A percentile compares a stretch with the other conserved stretches of the same genome.
Conservation (phyloP, 2,329 filamentous ascomycete species). For the Seiridium unicorne region DNA sequence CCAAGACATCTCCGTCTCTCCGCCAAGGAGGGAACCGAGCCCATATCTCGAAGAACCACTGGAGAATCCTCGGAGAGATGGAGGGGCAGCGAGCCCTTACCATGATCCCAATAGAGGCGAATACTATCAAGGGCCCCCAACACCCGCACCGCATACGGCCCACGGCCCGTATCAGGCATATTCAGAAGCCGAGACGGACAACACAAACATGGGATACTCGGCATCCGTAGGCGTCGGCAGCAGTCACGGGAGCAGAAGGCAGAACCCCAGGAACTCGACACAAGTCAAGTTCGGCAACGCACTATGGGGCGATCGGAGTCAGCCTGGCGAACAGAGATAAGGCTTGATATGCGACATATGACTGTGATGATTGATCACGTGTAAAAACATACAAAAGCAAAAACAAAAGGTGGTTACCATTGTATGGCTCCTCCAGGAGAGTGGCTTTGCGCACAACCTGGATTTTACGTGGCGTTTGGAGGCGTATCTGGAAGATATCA, state of each 20-base stretch:
- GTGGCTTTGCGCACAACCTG: background rate
- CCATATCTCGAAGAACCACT: conserved; percentile 1
- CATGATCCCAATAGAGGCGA: conserved; percentile 1
- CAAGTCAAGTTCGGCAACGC: conserved; percentile 30
- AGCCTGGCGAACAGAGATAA: background rate
- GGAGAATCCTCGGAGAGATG: background rate
- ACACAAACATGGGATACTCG: conserved; percentile 18
- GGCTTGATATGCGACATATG: background rate
- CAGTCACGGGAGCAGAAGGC: background rate
- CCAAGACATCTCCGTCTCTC: conserved; percentile 26
- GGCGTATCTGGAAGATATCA: conserved; percentile 5
- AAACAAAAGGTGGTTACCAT: too few species aligned
- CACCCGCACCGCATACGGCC: background rate
- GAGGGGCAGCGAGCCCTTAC: conserved; percentile 8
- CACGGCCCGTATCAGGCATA: conserved; percentile 8
- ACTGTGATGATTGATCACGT: background rate
- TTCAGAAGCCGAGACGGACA: conserved; percentile 18
- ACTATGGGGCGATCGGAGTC: conserved; percentile 26
- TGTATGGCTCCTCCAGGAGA: too few species aligned
- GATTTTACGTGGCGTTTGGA: background rate
- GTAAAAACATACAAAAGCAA: background rate
- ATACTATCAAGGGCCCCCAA: conserved; percentile 1
- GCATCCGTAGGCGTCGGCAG: conserved; percentile 9
- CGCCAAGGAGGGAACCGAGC: conserved; percentile 15
- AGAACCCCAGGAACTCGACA: conserved; percentile 23